Base-by-base conservation (phyloP, 225 moss, liverwort and hornwort species). In the Anthoceros angustus region DNA sequence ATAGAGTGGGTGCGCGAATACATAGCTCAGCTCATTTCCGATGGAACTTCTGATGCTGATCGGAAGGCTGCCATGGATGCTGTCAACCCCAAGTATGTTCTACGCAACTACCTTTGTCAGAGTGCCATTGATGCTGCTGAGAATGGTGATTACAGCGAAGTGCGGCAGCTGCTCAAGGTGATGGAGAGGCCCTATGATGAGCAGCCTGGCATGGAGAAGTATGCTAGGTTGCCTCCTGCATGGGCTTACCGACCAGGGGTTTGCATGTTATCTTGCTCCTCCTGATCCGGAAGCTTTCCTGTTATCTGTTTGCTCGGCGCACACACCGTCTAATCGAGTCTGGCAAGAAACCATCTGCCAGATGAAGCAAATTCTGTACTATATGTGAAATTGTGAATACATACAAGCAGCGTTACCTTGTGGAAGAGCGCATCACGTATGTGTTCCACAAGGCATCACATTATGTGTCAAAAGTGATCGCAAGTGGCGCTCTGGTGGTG, bases 221-320 rank as follows among this genome's bases (percentile, higher is more conserved):
- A 91, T 69, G 91, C 95, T 25, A 88, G 91, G 75, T 91, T 95
- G 68, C 95, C 95, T 43, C 95, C 95, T 74, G 91, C 95, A 39
- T 95, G 95, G 95, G 95, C 95, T 24, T 95, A 91, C 78, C 74
- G 95, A 69, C 95, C 91, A 45, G 95, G 95, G 32, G 95, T 95
- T 67, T 95, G 95, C 73, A 95, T 95, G 91, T 75, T 95, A 10
- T 95, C 95, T 5, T 95, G 95, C 72, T 95, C 95, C 70, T 95
- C 95, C 46, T 85, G 32, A 32, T 32, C 32, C n/a, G n/a, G n/a
- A n/a, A n/a, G n/a, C n/a, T n/a, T n/a, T n/a, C n/a, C n/a, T n/a
- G n/a, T n/a, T n/a, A n/a, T n/a, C n/a, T 1, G 4, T 32, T 32
- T 32, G 32, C 32, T 32, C 4, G 32, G 32, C 32, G 32, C 32